Evolutionary conservation across 495 filamentous ascomycete genomes (phyloP).

Genomic region (Pseudomonodictys pantanalensis): DNA sequence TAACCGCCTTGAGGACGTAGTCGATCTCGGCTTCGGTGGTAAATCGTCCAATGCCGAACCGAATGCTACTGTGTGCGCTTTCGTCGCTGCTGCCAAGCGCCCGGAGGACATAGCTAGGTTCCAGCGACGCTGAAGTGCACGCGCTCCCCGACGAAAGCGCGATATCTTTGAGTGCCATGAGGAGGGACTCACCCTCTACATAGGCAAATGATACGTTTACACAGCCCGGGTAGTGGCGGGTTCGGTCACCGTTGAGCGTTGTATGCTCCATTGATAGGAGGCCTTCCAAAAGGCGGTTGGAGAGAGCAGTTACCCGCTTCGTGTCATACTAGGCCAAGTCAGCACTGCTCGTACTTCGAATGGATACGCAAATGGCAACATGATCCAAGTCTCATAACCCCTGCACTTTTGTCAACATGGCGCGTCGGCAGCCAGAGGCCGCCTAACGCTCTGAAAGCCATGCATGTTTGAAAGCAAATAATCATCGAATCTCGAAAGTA

Average conservation of each 20-base stretch:
- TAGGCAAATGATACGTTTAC: constrained; percentile 99
- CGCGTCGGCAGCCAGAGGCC: constrained; percentile 41
- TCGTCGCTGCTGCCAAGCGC: constrained; percentile 94
- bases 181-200: constrained; percentile 92
- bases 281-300: constrained; percentile 75
- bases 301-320: constrained; percentile 75
- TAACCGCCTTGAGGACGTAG: constrained; percentile 93
- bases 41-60: constrained; percentile 96
- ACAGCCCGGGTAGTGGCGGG: constrained; percentile 88
- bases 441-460: constrained; percentile 53
- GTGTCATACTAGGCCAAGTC: constrained; percentile 74
- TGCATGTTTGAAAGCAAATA: constrained; percentile 68
- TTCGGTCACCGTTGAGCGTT: constrained; percentile 78
- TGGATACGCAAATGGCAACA: neutral
- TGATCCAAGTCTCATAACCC: constrained; percentile 47
- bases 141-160: constrained; percentile 94
- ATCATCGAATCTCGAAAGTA: constrained; percentile 47
- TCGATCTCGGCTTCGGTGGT: constrained; percentile 95
- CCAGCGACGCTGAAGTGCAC: constrained; percentile 93
- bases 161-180: constrained; percentile 98
- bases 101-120: constrained; percentile 92
- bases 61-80: constrained; percentile 94
- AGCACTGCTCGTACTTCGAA: constrained; percentile 33
- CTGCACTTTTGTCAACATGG: constrained; percentile 54
- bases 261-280: constrained; percentile 90